phyloP scores from a whole-genome alignment of 148 eudicot species.

The Rhododendron molle region DNA sequence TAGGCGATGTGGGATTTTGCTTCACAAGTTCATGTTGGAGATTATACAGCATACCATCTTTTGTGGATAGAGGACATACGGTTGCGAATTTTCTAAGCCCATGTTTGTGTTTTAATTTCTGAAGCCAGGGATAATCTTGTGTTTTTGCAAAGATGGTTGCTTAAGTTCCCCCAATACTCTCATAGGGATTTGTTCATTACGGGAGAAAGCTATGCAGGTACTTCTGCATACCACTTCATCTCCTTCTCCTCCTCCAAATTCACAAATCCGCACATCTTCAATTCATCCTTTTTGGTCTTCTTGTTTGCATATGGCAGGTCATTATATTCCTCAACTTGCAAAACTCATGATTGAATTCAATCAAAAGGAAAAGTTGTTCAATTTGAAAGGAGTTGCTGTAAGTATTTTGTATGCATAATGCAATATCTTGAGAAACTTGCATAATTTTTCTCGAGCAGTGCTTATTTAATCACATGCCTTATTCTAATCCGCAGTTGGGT shows the following conservation, averaged over 20 bases:
- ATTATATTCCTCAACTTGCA: constrained; percentile 94
- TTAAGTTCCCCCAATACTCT: constrained; percentile 75
- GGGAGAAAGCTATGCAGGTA: constrained; percentile 99
- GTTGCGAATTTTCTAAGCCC: not conserved
- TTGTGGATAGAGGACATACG: not conserved
- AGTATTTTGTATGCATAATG: constrained; percentile 19
- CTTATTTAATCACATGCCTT: not conserved
- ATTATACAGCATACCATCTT: not conserved
- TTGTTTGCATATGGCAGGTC: constrained; percentile 46
- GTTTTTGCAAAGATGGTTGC: constrained; percentile 83
- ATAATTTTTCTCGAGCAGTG: not conserved
- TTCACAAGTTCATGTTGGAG: not conserved
- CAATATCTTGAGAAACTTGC: not conserved
- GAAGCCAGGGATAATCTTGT: constrained; percentile 85
- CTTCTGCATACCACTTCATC: not conserved
- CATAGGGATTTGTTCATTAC: constrained; percentile 70
- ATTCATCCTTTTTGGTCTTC: not conserved
- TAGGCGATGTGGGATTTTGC: not conserved
- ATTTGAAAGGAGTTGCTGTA: constrained; percentile 91
- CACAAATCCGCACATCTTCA: not conserved
- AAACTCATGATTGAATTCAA: constrained; percentile 70
- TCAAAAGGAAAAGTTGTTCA: constrained; percentile 55
- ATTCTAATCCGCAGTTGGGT: constrained; percentile 30
- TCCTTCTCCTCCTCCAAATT: not conserved
- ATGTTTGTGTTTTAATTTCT: constrained; percentile 14